Evolutionary conservation across 2,329 filamentous ascomycete species (phyloP), one percentile per base, ranked within the genome.

Genomic region (Graphilbum fragrans): DNA sequence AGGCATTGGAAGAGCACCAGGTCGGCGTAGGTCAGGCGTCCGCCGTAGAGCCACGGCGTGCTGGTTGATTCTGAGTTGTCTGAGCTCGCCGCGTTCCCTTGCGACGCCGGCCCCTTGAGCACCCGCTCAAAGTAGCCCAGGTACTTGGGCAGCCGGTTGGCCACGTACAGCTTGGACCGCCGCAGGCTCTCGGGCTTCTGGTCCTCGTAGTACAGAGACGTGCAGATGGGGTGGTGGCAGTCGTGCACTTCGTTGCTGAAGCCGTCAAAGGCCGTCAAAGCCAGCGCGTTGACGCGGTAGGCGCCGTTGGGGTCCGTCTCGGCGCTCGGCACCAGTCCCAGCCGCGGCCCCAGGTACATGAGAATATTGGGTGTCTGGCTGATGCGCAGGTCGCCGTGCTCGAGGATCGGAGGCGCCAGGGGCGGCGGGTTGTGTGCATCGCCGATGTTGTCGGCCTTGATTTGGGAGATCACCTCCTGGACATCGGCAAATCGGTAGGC

Each of bases 351-450:
- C 0, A 90, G 64, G 57, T 87, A 90, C 8, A 77, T 58, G 16
- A 88, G 65, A 50, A 90, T 86, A 55, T 79, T 84, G 31, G 82
- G 66, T 2, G 80, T 82, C 61, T 90, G 84, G 54, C 62, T 70
- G 50, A 90, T 68, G 34, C 77, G 35, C 7, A 87, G 59, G 33
- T 70, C 60, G 45, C 75, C 78, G 47, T 79, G 67, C 45, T 65
- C 70, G 18, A 90, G 72, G 4, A 78, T 68, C 0, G 84, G 84
- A 1, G 80, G 77, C 0, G 82, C 79, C 36, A 83, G 66, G 7
- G 69, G 55, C 0, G 84, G 82, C 1, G 80, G 72, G 58, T 84
- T 86, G 43, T 59, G 52, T 10, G 57, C 63, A 50, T 76, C 68
- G 46, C 70, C 70, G 2, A 54, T 51, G 44, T 70, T 65, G 10